Percentiles rank a stretch among this genome's conserved stretches.
Evolutionary conservation across 202 grass and related monocot species (phyloP).

Genomic region (Carex arenaria): DNA sequence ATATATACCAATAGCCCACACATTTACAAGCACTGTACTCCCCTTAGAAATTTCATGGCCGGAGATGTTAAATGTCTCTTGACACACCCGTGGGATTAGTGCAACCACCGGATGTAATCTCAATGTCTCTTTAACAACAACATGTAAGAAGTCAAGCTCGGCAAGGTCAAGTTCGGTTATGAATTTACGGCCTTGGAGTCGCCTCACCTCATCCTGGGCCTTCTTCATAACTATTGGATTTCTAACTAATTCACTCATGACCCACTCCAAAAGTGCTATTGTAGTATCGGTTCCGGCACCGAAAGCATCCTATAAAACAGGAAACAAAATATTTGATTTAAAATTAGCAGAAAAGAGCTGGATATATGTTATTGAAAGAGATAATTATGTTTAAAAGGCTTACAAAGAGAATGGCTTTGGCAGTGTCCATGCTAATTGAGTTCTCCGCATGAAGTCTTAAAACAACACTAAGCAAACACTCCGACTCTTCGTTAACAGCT

Average conservation of each 20-base stretch:
- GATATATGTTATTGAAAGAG: background rate
- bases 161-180: conserved; percentile 31
- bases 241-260: conserved; percentile 33
- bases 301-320: conserved; percentile 19
- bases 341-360: background rate
- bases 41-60: conserved; percentile 28
- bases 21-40: conserved; percentile 33
- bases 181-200: background rate
- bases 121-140: conserved; percentile 49
- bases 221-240: conserved; percentile 28
- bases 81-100: conserved; percentile 25
- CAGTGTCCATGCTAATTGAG: background rate
- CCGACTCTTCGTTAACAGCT: background rate
- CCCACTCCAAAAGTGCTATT: conserved; percentile 18
- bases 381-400: background rate
- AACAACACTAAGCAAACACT: background rate
- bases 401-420: background rate
- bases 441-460: background rate
- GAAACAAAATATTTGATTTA: background rate
- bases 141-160: conserved; percentile 18
- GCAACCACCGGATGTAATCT: conserved; percentile 32
- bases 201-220: conserved; percentile 20
- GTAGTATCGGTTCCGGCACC: conserved; percentile 22
- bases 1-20: conserved; percentile 12
- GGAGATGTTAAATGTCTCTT: conserved; percentile 19